A percentile compares a stretch with the other conserved stretches of the same genome.
phyloP scores from a whole-genome alignment of 2,329 filamentous ascomycete genomes.

The Beauveria australis region DNA sequence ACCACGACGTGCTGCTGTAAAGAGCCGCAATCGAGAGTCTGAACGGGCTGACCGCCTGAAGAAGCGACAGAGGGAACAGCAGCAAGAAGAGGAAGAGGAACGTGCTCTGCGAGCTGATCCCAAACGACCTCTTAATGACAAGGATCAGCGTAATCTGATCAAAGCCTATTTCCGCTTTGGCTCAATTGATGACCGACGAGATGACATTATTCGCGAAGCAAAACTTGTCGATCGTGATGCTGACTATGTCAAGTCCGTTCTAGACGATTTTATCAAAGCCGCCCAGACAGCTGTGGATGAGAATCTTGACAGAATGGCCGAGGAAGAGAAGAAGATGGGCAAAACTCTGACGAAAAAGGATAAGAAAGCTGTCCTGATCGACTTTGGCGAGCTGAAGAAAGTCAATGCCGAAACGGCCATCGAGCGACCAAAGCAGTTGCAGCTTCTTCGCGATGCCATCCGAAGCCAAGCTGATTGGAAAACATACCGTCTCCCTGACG shows the following conservation, averaged over 20 bases:
- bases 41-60: slow-evolving; percentile 60
- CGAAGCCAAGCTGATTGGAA: slow-evolving; percentile 59
- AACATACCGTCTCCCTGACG: slow-evolving; percentile 81
- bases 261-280: slow-evolving; percentile 62
- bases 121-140: slow-evolving; percentile 80
- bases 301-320: slow-evolving; percentile 64
- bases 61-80: slow-evolving; percentile 56
- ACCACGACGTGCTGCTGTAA: slow-evolving; percentile 64
- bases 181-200: slow-evolving; percentile 76
- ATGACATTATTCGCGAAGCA: slow-evolving; percentile 82
- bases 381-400: slow-evolving; percentile 87
- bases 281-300: slow-evolving; percentile 53
- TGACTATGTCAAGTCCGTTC: slow-evolving; percentile 66
- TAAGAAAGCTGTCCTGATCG: slow-evolving; percentile 91
- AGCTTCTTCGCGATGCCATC: slow-evolving; percentile 69
- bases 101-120: slow-evolving; percentile 72
- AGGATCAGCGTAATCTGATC: slow-evolving; percentile 87
- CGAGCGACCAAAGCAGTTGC: slow-evolving; percentile 83
- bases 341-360: slow-evolving; percentile 92
- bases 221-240: slow-evolving; percentile 75
- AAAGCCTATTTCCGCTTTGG: slow-evolving; percentile 87
- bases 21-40: slow-evolving; percentile 47
- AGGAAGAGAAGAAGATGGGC: slow-evolving; percentile 73
- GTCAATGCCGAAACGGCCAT: slow-evolving; percentile 93
- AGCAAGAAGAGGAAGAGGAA: slow-evolving; percentile 64